Conservation (phyloP, 352 stramenopile species). For the Pythium pectinolyticum region DNA sequence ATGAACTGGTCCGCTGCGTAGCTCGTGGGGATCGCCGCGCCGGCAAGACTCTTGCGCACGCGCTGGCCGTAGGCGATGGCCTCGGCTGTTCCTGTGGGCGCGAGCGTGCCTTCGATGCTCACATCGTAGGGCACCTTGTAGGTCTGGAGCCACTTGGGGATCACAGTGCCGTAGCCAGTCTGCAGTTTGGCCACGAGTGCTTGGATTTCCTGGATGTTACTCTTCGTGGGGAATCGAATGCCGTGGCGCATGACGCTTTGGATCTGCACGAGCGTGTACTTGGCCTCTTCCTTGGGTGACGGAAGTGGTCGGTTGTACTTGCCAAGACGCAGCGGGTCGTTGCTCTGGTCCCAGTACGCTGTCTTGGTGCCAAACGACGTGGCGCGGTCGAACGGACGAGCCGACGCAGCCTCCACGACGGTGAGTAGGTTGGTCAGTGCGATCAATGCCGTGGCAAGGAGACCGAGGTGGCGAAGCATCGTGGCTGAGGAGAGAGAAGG, state of each 20-base stretch:
- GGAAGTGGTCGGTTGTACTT: too few relatives aligned
- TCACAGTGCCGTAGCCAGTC: slow-evolving; percentile 26
- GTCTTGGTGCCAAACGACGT: slow-evolving; percentile 30
- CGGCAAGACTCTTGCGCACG: slow-evolving; percentile 12
- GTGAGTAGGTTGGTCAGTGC: too few relatives aligned
- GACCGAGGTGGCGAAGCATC: too few relatives aligned
- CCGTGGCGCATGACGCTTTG: slow-evolving; percentile 29
- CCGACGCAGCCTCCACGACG: too few relatives aligned
- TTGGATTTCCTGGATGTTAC: slow-evolving; percentile 54
- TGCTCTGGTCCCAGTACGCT: slow-evolving; percentile 27
- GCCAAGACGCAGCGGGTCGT: slow-evolving; percentile 3
- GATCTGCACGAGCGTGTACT: slow-evolving; percentile 28
- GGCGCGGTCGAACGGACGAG: slow-evolving; percentile 23
- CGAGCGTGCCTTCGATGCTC: slow-evolving; percentile 47
- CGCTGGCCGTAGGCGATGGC: slow-evolving; percentile 6
- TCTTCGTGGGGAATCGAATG: slow-evolving; percentile 48
- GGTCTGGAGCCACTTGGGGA: slow-evolving; percentile 59
- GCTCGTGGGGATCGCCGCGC: slow-evolving; percentile 12
- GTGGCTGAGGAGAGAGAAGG: too few relatives aligned
- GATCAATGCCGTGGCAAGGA: too few relatives aligned
- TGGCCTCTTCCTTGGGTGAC: background rate
- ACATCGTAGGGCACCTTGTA: slow-evolving; percentile 73
- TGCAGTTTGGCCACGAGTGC: slow-evolving; percentile 43
- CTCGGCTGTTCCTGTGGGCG: slow-evolving; percentile 28
- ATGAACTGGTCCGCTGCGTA: slow-evolving; percentile 45